Conservation (phyloP, 306 rosid species). For the Quercus bicolor region DNA sequence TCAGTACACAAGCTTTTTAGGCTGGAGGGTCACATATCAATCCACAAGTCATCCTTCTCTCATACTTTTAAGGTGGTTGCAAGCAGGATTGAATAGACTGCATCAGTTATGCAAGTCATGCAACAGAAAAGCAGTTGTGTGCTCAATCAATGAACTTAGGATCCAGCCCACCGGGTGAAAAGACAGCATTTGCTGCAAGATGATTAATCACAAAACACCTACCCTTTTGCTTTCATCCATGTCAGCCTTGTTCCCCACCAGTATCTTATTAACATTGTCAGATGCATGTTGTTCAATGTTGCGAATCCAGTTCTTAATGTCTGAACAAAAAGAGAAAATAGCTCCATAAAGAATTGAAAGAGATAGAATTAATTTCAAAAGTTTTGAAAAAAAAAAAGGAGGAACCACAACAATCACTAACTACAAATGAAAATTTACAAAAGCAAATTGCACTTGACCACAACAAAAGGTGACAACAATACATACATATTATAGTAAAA, state of each 20-base stretch:
- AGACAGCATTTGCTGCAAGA: slow-evolving; percentile 6
- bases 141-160: background rate
- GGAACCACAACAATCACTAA: background rate
- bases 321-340: slow-evolving; percentile 36
- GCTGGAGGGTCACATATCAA: background rate
- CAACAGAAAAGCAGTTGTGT: background rate
- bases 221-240: slow-evolving; percentile 91
- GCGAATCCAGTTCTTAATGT: slow-evolving; percentile 86
- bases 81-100: slow-evolving; percentile 2
- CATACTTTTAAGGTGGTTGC: background rate
- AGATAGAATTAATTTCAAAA: background rate
- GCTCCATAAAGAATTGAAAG: slow-evolving; percentile 15
- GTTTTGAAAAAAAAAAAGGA: background rate
- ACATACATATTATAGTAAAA: background rate
- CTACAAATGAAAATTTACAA: background rate
- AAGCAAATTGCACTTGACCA: background rate
- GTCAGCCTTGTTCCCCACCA: slow-evolving; percentile 87
- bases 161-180: slow-evolving; percentile 2
- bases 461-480: background rate
- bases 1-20: background rate
- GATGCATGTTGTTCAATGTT: slow-evolving; percentile 86
- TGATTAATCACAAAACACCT: slow-evolving; percentile 14
- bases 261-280: slow-evolving; percentile 73
- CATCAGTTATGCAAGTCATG: slow-evolving; percentile 8
- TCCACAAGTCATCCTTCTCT: slow-evolving; percentile 4